phyloP scores from a whole-genome alignment of 495 filamentous ascomycete species.

The Hyphodiscus hymeniophilus region DNA sequence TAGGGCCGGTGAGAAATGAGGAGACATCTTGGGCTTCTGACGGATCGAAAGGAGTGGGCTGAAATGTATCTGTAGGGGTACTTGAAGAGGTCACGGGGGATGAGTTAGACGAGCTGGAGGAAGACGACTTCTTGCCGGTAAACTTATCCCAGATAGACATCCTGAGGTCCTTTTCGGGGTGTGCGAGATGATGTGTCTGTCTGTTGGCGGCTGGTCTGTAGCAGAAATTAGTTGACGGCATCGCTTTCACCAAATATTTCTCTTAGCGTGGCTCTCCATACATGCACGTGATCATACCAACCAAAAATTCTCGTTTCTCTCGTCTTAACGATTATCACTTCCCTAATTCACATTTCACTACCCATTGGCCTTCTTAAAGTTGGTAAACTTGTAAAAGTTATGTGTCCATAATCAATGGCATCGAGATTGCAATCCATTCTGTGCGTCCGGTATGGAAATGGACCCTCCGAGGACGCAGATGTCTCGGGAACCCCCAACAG shows the following conservation, averaged over 20 bases:
- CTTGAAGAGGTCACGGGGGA: constrained; percentile 21
- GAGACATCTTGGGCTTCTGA: constrained; percentile 66
- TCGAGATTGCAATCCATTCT: no score
- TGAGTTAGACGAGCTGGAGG: constrained; percentile 5
- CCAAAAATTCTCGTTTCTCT: no score
- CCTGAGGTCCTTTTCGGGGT: constrained; percentile 9
- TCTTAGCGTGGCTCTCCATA: not conserved
- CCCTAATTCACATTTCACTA: no score
- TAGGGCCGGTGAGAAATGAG: constrained; percentile 64
- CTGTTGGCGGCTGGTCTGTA: not conserved
- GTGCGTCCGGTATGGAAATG: no score
- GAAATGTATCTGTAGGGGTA: constrained; percentile 31
- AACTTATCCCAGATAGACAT: constrained; percentile 87
- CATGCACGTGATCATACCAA: not conserved
- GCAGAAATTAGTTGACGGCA: no score
- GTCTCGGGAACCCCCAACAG: constrained; percentile 4
- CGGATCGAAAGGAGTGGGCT: constrained; percentile 57
- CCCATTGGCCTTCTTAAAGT: no score
- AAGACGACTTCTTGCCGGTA: constrained; percentile 64
- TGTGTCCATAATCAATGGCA: no score
- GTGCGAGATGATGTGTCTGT: not conserved
- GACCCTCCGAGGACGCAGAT: no score
- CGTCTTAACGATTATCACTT: no score
- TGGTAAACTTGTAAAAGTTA: no score
- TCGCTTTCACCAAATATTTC: not conserved